A percentile compares a stretch with the other conserved stretches of the same genome.
phyloP scores from a whole-genome alignment of 192 early-diverging fungal species.

The Dimargaris verticillata region DNA sequence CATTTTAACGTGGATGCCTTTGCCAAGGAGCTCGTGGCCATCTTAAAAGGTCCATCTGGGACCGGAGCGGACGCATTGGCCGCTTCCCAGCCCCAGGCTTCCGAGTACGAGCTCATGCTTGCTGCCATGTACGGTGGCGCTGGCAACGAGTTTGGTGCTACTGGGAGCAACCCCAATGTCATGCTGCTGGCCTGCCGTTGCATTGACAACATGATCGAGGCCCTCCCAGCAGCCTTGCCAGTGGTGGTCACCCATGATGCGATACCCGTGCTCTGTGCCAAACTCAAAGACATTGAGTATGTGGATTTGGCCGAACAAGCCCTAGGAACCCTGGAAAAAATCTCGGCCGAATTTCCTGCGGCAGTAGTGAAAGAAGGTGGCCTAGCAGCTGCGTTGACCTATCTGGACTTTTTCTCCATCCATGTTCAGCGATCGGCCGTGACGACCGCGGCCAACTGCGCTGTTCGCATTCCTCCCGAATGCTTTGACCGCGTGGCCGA shows the following conservation, averaged over 20 bases:
- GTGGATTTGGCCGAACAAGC: constrained; percentile 89
- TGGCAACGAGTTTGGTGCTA: constrained; percentile 1
- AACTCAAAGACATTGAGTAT: constrained; percentile 71
- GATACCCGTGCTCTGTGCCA: constrained; percentile 49
- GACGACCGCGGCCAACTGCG: constrained; percentile 54
- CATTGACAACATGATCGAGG: constrained; percentile 77
- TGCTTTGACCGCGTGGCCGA: constrained; percentile 41
- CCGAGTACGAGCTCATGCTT: constrained; percentile 20
- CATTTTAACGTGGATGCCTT: constrained; percentile 48
- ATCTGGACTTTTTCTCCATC: constrained; percentile 78
- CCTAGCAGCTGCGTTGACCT: constrained; percentile 57
- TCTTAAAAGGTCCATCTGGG: constrained; percentile 30
- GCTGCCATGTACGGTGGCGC: constrained; percentile 24
- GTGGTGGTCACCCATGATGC: constrained; percentile 51
- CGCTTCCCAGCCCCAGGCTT: constrained; percentile 17
- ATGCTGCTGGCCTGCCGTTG: constrained; percentile 86
- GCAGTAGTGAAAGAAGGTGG: constrained; percentile 56
- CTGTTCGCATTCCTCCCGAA: constrained; percentile 30
- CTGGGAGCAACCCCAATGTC: constrained; percentile 40
- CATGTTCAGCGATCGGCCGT: constrained; percentile 69
- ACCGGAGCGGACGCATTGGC: constrained; percentile 13
- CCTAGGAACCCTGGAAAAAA: constrained; percentile 53
- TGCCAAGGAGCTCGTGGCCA: constrained; percentile 42
- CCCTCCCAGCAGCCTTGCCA: constrained; percentile 47
- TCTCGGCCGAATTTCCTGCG: constrained; percentile 53